Conservation (phyloP, 306 rosid species). For the Gynostemma pentaphyllum region DNA sequence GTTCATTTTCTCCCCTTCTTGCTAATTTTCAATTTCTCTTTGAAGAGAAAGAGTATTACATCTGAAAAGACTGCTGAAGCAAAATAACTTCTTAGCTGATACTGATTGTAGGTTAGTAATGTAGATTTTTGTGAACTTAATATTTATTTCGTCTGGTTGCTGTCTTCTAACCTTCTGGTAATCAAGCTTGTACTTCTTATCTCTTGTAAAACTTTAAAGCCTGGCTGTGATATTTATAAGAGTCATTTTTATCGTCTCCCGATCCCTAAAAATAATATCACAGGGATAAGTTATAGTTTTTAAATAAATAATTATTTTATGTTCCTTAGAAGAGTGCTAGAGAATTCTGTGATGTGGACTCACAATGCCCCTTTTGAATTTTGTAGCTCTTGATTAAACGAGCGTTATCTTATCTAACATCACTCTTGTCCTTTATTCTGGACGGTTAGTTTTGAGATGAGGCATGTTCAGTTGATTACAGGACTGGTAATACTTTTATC, state of each 20-base stretch:
- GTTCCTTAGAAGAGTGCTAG: background rate
- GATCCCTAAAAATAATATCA: background rate
- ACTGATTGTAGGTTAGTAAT: constrained; percentile 1
- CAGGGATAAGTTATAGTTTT: background rate
- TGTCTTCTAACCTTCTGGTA: background rate
- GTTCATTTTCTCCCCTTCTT: constrained; percentile 7
- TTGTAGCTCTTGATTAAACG: background rate
- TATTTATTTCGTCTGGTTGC: background rate
- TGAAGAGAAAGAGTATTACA: background rate
- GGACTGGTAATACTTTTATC: constrained; percentile 67
- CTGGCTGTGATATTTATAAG: background rate
- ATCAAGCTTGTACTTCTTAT: background rate
- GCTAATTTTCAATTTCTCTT: constrained; percentile 7
- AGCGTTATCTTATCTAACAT: background rate
- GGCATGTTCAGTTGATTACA: constrained; percentile 87
- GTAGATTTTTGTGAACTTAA: background rate
- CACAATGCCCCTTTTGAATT: background rate
- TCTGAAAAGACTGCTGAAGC: constrained; percentile 2
- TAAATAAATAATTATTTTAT: background rate
- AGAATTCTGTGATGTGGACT: background rate
- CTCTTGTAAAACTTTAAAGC: background rate
- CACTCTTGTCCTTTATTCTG: constrained; percentile 6
- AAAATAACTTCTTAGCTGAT: constrained; percentile 7
- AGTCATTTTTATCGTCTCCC: background rate
- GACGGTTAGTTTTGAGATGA: constrained; percentile 76